These are phyloP conservation scores for Betula pendula DNA, from an alignment of 306 rosid genomes.

Conservation along the genomic window DNA sequence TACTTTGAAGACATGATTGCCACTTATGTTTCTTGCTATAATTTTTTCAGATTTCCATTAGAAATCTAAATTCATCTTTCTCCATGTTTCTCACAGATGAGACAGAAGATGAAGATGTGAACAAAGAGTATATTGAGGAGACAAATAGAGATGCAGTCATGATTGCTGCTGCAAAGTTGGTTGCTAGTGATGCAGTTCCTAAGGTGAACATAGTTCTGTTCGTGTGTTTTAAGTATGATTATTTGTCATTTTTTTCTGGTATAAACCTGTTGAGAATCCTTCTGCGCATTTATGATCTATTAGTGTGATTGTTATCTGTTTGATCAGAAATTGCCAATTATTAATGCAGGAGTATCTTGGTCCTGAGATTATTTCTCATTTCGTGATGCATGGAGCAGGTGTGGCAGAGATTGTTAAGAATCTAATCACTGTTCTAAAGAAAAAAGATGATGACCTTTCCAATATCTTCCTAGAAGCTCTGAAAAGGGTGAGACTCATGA, in stretches of 20 bases:
- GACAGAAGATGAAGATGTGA: constrained; percentile 74
- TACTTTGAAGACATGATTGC: constrained; percentile 10
- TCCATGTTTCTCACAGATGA: constrained; percentile 53
- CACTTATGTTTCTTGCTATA: constrained; percentile 2
- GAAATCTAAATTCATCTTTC: constrained; percentile 22
- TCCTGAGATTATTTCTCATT: constrained; percentile 80
- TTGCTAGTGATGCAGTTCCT: constrained; percentile 55
- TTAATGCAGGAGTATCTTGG: constrained; percentile 81
- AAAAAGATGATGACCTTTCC: constrained; percentile 57
- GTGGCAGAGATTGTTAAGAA: constrained; percentile 73
- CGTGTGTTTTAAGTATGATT: not conserved
- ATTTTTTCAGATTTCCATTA: constrained; percentile 16
- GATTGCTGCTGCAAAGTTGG: constrained; percentile 78
- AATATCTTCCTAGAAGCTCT: constrained; percentile 73
- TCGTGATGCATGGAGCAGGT: constrained; percentile 74
- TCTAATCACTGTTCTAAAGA: constrained; percentile 69
- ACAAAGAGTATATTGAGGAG: constrained; percentile 78
- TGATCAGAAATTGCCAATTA: constrained; percentile 24
- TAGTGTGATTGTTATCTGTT: constrained; percentile 1
- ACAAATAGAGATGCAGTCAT: constrained; percentile 71
- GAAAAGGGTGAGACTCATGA: constrained; percentile 60
- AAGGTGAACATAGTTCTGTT: constrained; percentile 50
- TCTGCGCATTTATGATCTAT: not conserved
- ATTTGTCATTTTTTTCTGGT: constrained; percentile 7
- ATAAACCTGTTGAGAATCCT: constrained; percentile 1